Evolutionary conservation across 2,329 filamentous ascomycete genomes (phyloP).

Genomic region (Pseudogymnoascus sp.): DNA sequence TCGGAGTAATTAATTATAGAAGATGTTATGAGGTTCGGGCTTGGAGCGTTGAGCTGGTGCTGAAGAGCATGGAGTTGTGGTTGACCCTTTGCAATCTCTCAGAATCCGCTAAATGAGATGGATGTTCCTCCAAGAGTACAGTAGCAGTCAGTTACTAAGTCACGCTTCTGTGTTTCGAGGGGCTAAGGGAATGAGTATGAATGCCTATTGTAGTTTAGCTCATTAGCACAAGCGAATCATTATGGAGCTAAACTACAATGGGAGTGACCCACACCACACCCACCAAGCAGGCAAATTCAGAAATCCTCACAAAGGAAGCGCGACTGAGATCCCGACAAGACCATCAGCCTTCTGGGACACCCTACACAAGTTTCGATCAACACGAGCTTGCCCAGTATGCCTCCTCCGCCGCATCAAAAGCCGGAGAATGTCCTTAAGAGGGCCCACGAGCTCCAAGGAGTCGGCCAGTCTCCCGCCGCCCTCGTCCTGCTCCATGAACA

Average conservation of each 20-base stretch:
- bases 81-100: neutral
- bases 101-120: neutral
- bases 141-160: neutral
- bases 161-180: neutral
- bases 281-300: too few relatives aligned
- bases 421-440: slow-evolving; percentile 99
- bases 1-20: neutral
- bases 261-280: too few relatives aligned
- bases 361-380: neutral
- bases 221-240: too few relatives aligned
- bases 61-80: neutral
- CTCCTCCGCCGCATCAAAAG: slow-evolving; percentile 89
- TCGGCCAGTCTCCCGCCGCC: slow-evolving; percentile 86
- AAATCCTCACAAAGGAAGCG: neutral
- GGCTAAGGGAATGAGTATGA: neutral
- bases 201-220: neutral
- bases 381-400: slow-evolving; percentile 35
- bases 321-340: neutral
- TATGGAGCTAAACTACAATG: too few relatives aligned
- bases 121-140: neutral
- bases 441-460: slow-evolving; percentile 96
- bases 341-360: neutral
- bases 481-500: slow-evolving; percentile 96
- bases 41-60: neutral
- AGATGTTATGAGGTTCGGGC: neutral